Evolutionary conservation across 768 basidiomycete species (phyloP).

Genomic region (Naematelia aurantialba): DNA sequence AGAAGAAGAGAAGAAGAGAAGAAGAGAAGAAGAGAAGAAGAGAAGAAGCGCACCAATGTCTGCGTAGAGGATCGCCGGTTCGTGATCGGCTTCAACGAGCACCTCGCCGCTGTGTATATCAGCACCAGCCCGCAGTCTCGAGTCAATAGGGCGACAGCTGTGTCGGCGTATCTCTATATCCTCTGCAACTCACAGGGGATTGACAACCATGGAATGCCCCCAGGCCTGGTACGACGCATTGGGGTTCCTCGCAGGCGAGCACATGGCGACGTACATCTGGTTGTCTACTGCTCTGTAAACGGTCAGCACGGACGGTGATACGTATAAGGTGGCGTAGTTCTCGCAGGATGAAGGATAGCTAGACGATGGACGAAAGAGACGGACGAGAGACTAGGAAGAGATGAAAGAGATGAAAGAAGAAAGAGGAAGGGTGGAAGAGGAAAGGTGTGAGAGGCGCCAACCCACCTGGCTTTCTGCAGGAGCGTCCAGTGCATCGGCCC

Average conservation of each 20-base stretch:
- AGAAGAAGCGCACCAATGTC: conserved; percentile 65
- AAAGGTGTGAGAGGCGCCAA: conserved; percentile 6
- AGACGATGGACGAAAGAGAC: neutral
- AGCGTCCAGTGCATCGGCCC: conserved; percentile 96
- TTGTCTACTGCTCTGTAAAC: conserved; percentile 83
- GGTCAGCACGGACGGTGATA: too few relatives aligned
- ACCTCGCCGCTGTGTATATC: conserved; percentile 63
- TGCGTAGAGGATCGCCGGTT: conserved; percentile 72
- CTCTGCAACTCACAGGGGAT: conserved; percentile 72
- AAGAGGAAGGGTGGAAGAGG: neutral
- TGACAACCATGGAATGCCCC: conserved; percentile 81
- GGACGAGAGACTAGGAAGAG: neutral
- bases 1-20: too few relatives aligned
- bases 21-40: neutral
- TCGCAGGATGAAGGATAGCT: neutral
- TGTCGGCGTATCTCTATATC: neutral
- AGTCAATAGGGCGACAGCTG: neutral
- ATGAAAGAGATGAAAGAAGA: conserved; percentile 2
- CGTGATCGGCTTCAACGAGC: conserved; percentile 68
- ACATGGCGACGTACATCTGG: conserved; percentile 93
- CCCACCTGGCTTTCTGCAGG: conserved; percentile 75
- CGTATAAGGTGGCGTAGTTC: too few relatives aligned
- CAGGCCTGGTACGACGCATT: conserved; percentile 77
- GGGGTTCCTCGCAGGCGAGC: conserved; percentile 84
- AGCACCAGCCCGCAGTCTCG: too few relatives aligned